A percentile compares a stretch with the other conserved stretches of the same genome.
Conservation (phyloP, 805 yeast species). For the Pichia pseudocactophila region DNA sequence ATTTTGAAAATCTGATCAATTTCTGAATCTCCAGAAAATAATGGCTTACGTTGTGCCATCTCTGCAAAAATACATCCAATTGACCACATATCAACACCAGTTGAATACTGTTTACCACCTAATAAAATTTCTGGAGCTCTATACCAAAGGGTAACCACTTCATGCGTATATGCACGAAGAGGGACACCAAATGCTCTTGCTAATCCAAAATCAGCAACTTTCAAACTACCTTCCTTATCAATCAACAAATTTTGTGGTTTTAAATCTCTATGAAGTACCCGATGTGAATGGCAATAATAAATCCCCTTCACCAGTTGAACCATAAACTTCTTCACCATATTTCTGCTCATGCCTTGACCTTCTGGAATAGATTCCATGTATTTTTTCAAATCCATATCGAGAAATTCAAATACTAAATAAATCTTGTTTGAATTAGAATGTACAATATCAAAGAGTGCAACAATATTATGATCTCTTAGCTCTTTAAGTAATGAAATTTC, state of each 20-base stretch:
- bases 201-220: slow-evolving; percentile 86
- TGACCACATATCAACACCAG: slow-evolving; percentile 99
- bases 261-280: slow-evolving; percentile 90
- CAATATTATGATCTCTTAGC: slow-evolving; percentile 87
- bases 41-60: slow-evolving; percentile 91
- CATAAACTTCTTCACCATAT: slow-evolving; percentile 88
- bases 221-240: slow-evolving; percentile 90
- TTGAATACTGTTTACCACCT: slow-evolving; percentile 95
- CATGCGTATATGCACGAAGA: slow-evolving; percentile 92
- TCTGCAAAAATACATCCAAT: slow-evolving; percentile 97
- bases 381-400: slow-evolving; percentile 90
- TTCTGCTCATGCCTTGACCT: slow-evolving; percentile 82
- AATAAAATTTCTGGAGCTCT: slow-evolving; percentile 92
- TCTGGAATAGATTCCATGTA: slow-evolving; percentile 94
- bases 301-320: slow-evolving; percentile 87
- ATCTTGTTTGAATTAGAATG: slow-evolving; percentile 91
- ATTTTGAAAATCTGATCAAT: slow-evolving; percentile 94
- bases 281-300: slow-evolving; percentile 87
- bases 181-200: slow-evolving; percentile 98
- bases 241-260: slow-evolving; percentile 94
- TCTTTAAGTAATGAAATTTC: slow-evolving; percentile 93
- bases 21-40: slow-evolving; percentile 96
- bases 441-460: slow-evolving; percentile 83
- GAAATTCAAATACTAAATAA: slow-evolving; percentile 85
- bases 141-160: slow-evolving; percentile 97